Evolutionary conservation across 176 grass and related monocot genomes (phyloP).

Genomic region (Phoenix dactylifera): DNA sequence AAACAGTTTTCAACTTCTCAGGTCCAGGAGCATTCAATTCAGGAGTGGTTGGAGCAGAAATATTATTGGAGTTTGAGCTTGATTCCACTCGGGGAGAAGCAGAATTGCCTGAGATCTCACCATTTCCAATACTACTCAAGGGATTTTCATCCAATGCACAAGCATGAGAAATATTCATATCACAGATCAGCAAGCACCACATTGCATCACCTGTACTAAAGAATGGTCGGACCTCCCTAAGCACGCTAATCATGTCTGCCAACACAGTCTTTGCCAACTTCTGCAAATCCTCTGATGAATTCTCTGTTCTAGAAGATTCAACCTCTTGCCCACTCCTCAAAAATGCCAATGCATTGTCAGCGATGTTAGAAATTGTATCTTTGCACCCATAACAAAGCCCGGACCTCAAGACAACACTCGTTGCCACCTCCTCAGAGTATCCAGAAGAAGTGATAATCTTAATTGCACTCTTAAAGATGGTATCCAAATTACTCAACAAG

Average conservation of each 20-base stretch:
- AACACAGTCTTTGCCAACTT: conserved; percentile 57
- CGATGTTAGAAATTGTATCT: conserved; percentile 47
- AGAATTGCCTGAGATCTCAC: conserved; percentile 5
- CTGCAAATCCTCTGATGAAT: conserved; percentile 56
- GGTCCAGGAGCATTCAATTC: conserved; percentile 36
- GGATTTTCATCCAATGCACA: conserved; percentile 47
- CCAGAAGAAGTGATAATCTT: conserved; percentile 56
- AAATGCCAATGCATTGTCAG: conserved; percentile 42
- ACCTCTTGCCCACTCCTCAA: conserved; percentile 56
- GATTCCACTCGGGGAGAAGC: conserved; percentile 16
- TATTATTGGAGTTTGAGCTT: conserved; percentile 25
- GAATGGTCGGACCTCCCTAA: conserved; percentile 68
- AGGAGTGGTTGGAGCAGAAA: conserved; percentile 36
- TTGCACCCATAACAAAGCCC: conserved; percentile 46
- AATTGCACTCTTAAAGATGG: conserved; percentile 60
- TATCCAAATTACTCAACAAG: conserved; percentile 66
- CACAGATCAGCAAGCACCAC: conserved; percentile 89
- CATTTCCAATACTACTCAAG: neutral
- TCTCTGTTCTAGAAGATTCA: conserved; percentile 32
- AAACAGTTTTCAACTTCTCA: conserved; percentile 24
- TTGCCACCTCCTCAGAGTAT: conserved; percentile 49
- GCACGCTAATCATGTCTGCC: conserved; percentile 45
- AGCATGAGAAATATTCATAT: conserved; percentile 65
- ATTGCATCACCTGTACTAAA: conserved; percentile 69
- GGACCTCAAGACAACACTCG: conserved; percentile 45